Percentiles rank a stretch among this genome's conserved stretches.
phyloP scores from a whole-genome alignment of 805 yeast genomes.

The Saturnispora silvae region DNA sequence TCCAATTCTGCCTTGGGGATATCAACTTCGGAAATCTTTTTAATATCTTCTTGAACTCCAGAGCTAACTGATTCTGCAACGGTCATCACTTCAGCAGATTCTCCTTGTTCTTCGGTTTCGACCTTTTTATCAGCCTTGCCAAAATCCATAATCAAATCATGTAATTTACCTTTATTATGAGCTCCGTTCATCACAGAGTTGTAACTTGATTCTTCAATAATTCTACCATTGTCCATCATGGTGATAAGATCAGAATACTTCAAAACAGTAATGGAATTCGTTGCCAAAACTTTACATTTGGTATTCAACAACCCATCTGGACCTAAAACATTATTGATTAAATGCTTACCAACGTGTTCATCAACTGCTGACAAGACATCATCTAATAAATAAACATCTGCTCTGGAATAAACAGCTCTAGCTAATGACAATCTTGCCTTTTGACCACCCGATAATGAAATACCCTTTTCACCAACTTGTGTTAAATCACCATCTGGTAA shows the following conservation, averaged over 20 bases:
- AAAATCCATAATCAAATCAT: conserved; percentile 37
- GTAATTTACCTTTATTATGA: conserved; percentile 15
- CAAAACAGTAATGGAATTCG: conserved; percentile 47
- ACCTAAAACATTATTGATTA: conserved; percentile 49
- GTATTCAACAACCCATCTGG: conserved; percentile 36
- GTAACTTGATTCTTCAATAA: conserved; percentile 57
- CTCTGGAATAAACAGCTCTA: conserved; percentile 89
- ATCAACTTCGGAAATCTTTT: conserved; percentile 27
- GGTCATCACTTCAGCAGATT: conserved; percentile 4
- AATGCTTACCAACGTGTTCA: conserved; percentile 87
- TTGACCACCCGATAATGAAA: conserved; percentile 94
- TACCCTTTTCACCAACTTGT: conserved; percentile 94
- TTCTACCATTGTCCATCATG: conserved; percentile 50
- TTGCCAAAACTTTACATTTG: conserved; percentile 46
- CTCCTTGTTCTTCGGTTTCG: conserved; percentile 5
- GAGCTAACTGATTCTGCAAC: conserved; percentile 14
- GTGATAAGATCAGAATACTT: conserved; percentile 50
- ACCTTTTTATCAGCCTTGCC: conserved; percentile 34
- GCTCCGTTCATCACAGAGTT: conserved; percentile 29
- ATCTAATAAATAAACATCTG: conserved; percentile 83
- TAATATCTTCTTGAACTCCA: conserved; percentile 19
- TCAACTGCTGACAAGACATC: conserved; percentile 96
- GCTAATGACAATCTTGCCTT: conserved; percentile 93
- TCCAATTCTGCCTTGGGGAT: conserved; percentile 55
- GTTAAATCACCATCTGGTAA: conserved; percentile 87